Percentiles rank a stretch among this genome's conserved stretches.
Evolutionary conservation across 2,329 filamentous ascomycete genomes (phyloP).

Genomic region (Dactylellina drechsleri): DNA sequence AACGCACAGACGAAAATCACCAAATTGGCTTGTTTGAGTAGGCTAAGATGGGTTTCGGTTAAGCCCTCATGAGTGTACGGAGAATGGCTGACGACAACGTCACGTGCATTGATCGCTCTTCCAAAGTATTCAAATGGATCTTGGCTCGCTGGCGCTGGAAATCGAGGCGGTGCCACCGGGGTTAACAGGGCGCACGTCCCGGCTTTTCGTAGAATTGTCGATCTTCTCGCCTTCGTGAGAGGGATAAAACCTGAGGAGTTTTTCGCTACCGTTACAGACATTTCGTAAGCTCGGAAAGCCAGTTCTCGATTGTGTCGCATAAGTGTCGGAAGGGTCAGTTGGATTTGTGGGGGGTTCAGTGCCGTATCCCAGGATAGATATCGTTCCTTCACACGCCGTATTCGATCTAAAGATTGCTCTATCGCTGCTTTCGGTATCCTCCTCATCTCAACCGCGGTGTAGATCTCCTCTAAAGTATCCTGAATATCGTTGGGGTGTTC

Average conservation of each 20-base stretch:
- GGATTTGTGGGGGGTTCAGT: conserved; percentile 78
- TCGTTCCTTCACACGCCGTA: conserved; percentile 81
- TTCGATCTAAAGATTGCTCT: conserved; percentile 79
- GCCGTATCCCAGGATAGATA: conserved; percentile 93
- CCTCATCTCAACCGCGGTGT: conserved; percentile 86
- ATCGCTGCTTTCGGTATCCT: conserved; percentile 85
- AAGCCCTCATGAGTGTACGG: conserved; percentile 76
- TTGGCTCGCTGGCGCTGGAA: conserved; percentile 62
- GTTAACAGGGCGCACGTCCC: conserved; percentile 65
- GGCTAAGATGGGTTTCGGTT: conserved; percentile 71
- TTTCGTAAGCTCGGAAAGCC: conserved; percentile 87
- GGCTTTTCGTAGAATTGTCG: conserved; percentile 59
- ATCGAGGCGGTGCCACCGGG: conserved; percentile 66
- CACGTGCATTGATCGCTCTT: conserved; percentile 70
- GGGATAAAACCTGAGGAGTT: conserved; percentile 88
- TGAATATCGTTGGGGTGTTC: conserved; percentile 47
- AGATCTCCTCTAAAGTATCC: conserved; percentile 75
- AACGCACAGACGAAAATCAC: conserved; percentile 72
- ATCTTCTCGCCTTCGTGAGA: conserved; percentile 62
- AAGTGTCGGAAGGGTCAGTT: conserved; percentile 76
- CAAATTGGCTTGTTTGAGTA: conserved; percentile 70
- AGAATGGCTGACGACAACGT: conserved; percentile 74
- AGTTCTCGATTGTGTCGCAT: conserved; percentile 84
- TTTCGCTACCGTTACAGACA: conserved; percentile 89
- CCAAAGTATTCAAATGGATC: conserved; percentile 81